phyloP scores from a whole-genome alignment of 169 alveolate genomes.

The Plasmodium cynomolgi region DNA sequence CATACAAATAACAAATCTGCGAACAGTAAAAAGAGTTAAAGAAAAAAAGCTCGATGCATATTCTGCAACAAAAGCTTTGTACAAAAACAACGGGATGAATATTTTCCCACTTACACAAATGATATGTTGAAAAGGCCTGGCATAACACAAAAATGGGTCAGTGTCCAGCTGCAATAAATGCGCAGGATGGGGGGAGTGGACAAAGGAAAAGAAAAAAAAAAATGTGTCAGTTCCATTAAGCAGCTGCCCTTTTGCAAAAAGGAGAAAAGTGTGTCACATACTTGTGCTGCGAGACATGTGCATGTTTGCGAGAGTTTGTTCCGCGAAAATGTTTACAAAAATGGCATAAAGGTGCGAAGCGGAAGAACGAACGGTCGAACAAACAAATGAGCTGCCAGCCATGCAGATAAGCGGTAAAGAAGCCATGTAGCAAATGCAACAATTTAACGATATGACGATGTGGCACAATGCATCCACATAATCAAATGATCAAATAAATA shows the following conservation, averaged over 20 bases:
- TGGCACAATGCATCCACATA: background rate
- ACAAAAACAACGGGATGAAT: background rate
- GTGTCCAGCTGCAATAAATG: background rate
- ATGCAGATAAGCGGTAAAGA: background rate
- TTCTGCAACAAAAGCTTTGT: background rate
- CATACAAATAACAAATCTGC: background rate
- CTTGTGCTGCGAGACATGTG: background rate
- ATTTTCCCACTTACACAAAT: background rate
- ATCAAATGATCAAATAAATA: background rate
- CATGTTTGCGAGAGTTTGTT: background rate
- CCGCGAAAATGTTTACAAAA: background rate
- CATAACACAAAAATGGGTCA: background rate
- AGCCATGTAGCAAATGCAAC: background rate
- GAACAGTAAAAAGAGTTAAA: background rate
- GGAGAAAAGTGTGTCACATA: background rate
- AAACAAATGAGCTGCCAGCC: background rate
- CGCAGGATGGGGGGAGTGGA: background rate
- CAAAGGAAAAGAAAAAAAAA: background rate
- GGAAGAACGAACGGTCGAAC: background rate
- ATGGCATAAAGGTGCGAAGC: background rate
- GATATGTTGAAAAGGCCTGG: background rate
- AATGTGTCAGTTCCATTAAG: background rate
- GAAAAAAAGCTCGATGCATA: background rate
- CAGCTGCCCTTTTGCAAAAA: background rate
- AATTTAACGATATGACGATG: background rate